Base-by-base conservation (phyloP, 106 monocot genomes). In the Platanthera guangdongensis region DNA sequence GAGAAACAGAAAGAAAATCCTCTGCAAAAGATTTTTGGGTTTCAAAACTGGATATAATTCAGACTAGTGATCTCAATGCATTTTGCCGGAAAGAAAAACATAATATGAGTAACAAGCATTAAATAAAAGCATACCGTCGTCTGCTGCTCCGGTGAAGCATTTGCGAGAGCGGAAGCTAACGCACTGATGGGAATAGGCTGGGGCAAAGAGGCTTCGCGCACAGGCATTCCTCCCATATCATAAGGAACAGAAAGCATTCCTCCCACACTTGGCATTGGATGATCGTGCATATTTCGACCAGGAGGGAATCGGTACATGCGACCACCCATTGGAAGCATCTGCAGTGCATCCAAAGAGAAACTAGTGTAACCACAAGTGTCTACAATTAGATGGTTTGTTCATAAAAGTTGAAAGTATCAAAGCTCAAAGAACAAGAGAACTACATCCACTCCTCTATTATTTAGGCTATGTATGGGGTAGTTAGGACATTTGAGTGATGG, bases 131-230 rank as follows among this genome's bases (percentile, higher is more conserved):
- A 21, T 85, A 94, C 94, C 78, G 79, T 82, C 62, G 89, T 89
- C 57, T 94, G 94, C 80, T 89, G 91, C 16, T 91, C 94, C 7
- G 89, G 94, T 18, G 85, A 49, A 8, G 91, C 82, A 78, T 94
- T 94, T 49, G 94, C 87, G 51, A 94, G 88, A 46, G 91, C 94
- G 5, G 94, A 78, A 73, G 94, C 81, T 52, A 94, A 79, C 11
- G 89, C 85, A 0, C 87, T 85, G 59, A 89, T 84, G 47, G 91
- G 91, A 50, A 94, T 84, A 47, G 94, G 89, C 59, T 89, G 88
- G 0, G 88, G 59, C 39, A 90, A 65, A 30, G 82, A 80, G 74
- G 75, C 11, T 72, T 90, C 86, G 22, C 87, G 67, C 13, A 85
- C 12, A 47, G 84, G 82, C 73, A 84, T 50, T 25, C 82, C 88